A percentile compares a stretch with the other conserved stretches of the same genome.
Conservation (phyloP, 2,329 filamentous ascomycete genomes). For the Fusarium xyrophilum region DNA sequence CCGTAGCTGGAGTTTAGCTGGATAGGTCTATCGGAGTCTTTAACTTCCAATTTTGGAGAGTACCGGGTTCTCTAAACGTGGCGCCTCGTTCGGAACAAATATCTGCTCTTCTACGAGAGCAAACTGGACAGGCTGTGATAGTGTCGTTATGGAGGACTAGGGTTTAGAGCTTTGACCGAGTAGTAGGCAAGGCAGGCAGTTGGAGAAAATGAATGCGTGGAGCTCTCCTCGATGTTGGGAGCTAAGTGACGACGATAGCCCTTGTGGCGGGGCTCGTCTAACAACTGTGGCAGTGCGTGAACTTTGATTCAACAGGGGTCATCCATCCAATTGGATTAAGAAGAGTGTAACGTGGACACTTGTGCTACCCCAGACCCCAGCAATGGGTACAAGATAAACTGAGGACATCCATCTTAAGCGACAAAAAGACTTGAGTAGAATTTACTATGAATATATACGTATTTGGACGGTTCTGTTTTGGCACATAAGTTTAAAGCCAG, state of each 20-base stretch:
- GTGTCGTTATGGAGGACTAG: conserved; percentile 25
- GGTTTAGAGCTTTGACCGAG: conserved; percentile 17
- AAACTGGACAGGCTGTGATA: not conserved
- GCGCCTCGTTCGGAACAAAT: not conserved
- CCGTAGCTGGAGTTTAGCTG: not conserved
- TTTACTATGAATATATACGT: not conserved
- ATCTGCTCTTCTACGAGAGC: not conserved
- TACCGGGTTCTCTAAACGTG: not conserved
- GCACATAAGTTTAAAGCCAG: not conserved
- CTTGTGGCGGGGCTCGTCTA: conserved; percentile 21
- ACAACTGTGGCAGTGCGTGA: conserved; percentile 25
- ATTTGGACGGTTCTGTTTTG: not conserved
- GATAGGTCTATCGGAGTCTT: not conserved
- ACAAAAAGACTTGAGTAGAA: not conserved
- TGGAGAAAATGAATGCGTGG: conserved; percentile 10
- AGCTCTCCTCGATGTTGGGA: not conserved
- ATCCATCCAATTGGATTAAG: conserved; percentile 1
- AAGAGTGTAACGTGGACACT: conserved; percentile 23
- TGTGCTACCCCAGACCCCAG: conserved; percentile 13
- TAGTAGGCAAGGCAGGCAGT: not conserved
- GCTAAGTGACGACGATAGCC: conserved; percentile 7
- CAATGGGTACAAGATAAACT: not conserved
- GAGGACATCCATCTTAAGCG: not conserved
- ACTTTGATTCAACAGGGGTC: conserved; percentile 12
- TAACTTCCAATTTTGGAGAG: not conserved